Evolutionary conservation across 192 early-diverging fungal genomes (phyloP).

Genomic region (Phycomyces blakesleeanus): DNA sequence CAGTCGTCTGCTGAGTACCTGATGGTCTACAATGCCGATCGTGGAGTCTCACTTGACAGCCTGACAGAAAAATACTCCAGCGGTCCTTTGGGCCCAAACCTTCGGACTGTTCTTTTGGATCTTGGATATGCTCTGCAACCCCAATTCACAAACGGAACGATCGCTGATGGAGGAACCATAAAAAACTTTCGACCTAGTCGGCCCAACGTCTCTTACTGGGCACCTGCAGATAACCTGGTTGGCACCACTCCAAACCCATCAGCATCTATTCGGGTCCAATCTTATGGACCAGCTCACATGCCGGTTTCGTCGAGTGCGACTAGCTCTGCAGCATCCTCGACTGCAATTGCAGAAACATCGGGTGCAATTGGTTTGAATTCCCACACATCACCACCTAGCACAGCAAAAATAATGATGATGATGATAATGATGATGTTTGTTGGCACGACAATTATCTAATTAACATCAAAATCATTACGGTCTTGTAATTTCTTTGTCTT

Average conservation of each 20-base stretch:
- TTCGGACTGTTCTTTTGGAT: slow-evolving; percentile 15
- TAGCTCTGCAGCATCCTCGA: no score
- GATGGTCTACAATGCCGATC: slow-evolving; percentile 36
- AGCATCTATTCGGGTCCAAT: not conserved
- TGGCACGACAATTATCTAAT: no score
- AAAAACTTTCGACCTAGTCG: not conserved
- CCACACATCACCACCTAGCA: no score
- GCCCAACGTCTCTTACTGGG: not conserved
- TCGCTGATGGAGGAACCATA: not conserved
- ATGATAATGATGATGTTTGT: no score
- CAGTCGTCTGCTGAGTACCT: slow-evolving; percentile 34
- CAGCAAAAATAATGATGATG: no score
- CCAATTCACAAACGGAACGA: not conserved
- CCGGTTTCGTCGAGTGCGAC: not conserved
- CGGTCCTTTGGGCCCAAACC: slow-evolving; percentile 36
- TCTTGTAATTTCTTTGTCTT: no score
- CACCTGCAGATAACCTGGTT: not conserved
- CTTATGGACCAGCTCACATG: not conserved
- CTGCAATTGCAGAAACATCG: no score
- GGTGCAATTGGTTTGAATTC: no score
- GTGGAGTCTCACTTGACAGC: slow-evolving; percentile 25
- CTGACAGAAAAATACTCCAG: slow-evolving; percentile 8
- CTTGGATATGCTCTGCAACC: slow-evolving; percentile 29
- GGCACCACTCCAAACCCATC: not conserved
- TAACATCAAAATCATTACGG: no score